A percentile compares a stretch with the other conserved stretches of the same genome.
These are phyloP conservation scores for Jamesozyma piceae DNA, from an alignment of 805 yeast species.

Conservation along the genomic window DNA sequence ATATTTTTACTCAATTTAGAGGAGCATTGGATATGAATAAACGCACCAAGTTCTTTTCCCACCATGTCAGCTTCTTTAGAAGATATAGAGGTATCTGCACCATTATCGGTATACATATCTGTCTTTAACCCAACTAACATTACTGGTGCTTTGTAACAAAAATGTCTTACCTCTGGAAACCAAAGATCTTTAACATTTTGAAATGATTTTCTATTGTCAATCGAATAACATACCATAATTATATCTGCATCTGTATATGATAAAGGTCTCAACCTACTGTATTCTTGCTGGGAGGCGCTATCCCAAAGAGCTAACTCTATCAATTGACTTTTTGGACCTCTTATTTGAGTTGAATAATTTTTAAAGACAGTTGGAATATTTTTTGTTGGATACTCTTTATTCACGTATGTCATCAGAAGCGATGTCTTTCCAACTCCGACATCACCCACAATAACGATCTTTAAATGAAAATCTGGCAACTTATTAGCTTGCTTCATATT, in stretches of 20 bases:
- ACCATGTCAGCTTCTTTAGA: constrained; percentile 42
- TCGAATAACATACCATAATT: constrained; percentile 64
- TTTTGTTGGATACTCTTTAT: constrained; percentile 52
- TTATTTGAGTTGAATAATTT: constrained; percentile 55
- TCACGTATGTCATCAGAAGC: constrained; percentile 53
- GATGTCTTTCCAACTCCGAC: constrained; percentile 91
- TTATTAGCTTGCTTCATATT: constrained; percentile 17
- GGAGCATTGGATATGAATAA: constrained; percentile 69
- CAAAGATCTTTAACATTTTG: constrained; percentile 71
- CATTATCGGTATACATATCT: constrained; percentile 38
- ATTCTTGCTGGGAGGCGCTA: constrained; percentile 86
- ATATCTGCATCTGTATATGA: constrained; percentile 74
- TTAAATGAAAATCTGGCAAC: constrained; percentile 34
- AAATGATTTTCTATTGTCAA: constrained; percentile 53
- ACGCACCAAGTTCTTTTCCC: constrained; percentile 56
- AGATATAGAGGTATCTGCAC: constrained; percentile 24
- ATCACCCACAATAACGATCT: constrained; percentile 79
- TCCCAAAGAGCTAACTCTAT: constrained; percentile 77
- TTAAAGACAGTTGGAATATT: constrained; percentile 82
- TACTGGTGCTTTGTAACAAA: constrained; percentile 72
- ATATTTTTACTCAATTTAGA: constrained; percentile 64
- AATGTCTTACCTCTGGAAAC: constrained; percentile 80
- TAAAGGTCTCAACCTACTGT: constrained; percentile 68
- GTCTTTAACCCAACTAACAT: constrained; percentile 75
- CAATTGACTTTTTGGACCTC: constrained; percentile 38